Conservation (phyloP, 441 rosid genomes). For the Populus hybrid region DNA sequence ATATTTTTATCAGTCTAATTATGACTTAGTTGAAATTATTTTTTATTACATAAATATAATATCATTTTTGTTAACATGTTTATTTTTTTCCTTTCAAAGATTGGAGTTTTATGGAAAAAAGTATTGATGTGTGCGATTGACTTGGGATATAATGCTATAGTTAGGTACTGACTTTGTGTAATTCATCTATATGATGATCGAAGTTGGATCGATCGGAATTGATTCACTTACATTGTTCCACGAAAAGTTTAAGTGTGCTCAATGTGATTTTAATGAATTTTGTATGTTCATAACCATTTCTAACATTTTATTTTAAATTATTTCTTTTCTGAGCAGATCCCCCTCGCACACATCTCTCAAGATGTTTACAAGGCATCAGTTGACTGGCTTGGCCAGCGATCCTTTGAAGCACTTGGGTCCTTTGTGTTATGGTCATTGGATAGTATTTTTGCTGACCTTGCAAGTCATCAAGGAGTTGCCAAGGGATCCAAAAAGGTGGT, state of each 20-base stretch:
- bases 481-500: constrained; percentile 59
- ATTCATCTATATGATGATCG: background rate
- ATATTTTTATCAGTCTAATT: background rate
- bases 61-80: background rate
- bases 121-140: background rate
- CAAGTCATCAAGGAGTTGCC: constrained; percentile 37
- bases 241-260: background rate
- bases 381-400: constrained; percentile 66
- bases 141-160: background rate
- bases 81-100: too few species aligned
- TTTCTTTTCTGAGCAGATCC: constrained; percentile 38
- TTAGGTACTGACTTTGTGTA: background rate
- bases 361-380: constrained; percentile 55
- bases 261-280: background rate
- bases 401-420: constrained; percentile 58
- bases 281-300: background rate
- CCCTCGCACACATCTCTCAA: constrained; percentile 52
- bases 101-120: background rate
- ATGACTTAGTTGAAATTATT: background rate
- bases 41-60: background rate
- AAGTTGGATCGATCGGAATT: background rate
- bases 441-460: constrained; percentile 49
- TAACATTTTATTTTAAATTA: background rate
- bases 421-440: constrained; percentile 66
- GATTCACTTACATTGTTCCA: background rate